Base-by-base conservation (phyloP, 805 yeast genomes). In the Candida glaebosa region DNA sequence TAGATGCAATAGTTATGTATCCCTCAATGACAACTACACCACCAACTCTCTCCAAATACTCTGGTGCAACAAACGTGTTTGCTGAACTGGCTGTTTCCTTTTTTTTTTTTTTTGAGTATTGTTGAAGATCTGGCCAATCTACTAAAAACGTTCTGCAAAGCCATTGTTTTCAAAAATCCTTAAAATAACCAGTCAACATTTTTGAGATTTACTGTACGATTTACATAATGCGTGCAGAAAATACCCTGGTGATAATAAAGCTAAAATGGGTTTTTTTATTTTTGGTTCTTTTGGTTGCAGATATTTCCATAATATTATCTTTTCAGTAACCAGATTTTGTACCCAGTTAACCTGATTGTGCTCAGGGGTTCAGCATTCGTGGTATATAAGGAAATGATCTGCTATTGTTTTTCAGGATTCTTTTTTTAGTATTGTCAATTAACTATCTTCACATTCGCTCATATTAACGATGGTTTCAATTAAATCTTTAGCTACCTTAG, bases 401-500 rank as follows among this genome's bases (percentile, higher is more conserved):
- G 5, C 16, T 16, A 28, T 10, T 10, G 31, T 10, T 10, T 10
- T 7, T 28, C 14, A 12, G 14, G 12, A 5, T 28, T 28, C 14
- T 14, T 28, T 28, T 9, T 28, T 28, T 28, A 28, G 16, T 28
- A 28, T 28, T 28, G 16, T n/a, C 16, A 28, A 28, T 6, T 28
- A 22, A 22, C 26, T 28, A 28, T 35, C 30, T 20, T 15, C 31
- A 18, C 37, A 35, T 22, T 35, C 38, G 38, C 31, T 35, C 12
- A 10, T 15, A 22, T 28, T 14, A 12, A 24, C 31, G 16, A 39
- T 25, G 41, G 35, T 34, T 33, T 18, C 19, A 22, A 31, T 32
- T 24, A 22, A 33, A 19, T 32, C 41, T 16, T 25, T 39, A 25
- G 41, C 37, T 33, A 17, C 41, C 20, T 26, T 31, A 31, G 46